Evolutionary conservation across 306 rosid species (phyloP), one percentile per base, ranked within the genome.

Genomic region (Heteromeles arbutifolia): DNA sequence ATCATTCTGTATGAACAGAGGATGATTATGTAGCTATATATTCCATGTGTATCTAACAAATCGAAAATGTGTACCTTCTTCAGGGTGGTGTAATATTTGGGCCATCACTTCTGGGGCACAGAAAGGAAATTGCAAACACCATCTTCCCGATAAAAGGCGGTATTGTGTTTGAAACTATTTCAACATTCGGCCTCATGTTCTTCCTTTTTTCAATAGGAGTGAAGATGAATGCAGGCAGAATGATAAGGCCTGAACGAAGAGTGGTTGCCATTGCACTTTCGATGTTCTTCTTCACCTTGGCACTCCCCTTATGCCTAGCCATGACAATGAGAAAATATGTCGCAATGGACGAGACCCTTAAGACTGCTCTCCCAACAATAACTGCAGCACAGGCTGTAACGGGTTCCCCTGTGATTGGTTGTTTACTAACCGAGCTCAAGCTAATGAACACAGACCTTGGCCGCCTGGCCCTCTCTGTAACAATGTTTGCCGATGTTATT

Each of bases 1-100:
- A 22, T 11, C 28, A 5, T 53, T 37, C 45, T 17, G 62, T 57
- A 57, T 3, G 62, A 21, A 53, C 22, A 22, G 44, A 57, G 62
- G 25, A 3, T 57, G 14, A 57, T 57, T 57, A 57, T 11, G 26
- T 57, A 57, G 28, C 58, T 19, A 53, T 53, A n/a, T n/a, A n/a
- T 25, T 26, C 34, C 1, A 22, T 14, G 21, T 63, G 41, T 29
- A 64, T 64, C 68, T 64, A 59, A 73, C 69, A 61, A 41, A 17
- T 26, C 2, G 21, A 39, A 22, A 43, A 44, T 43, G 69, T 73
- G 67, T 24, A 54, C 53, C 48, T 54, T 62, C 25, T 41, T 13
- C 78, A 89, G 96, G 85, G 89, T 2, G 92, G 96, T 77, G 10
- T 86, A 66, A 0, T 88, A 50, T 83, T 90, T 67, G 96, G 92